These are phyloP conservation scores for Lentinula aciculospora DNA, from an alignment of 768 basidiomycete genomes.

Conservation along the genomic window DNA sequence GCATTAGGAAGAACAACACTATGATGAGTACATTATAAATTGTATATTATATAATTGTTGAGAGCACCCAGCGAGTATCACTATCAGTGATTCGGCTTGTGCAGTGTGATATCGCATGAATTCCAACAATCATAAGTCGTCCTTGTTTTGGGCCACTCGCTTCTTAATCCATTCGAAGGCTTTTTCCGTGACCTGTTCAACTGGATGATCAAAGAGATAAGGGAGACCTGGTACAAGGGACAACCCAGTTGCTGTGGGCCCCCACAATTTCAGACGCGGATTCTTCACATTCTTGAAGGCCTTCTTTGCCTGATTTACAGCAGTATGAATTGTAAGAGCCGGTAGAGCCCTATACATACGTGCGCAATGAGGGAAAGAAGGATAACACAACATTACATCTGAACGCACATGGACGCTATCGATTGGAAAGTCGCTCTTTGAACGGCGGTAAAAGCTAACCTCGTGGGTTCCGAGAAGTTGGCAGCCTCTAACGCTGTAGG, in stretches of 20 bases:
- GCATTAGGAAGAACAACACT: conserved; percentile 52
- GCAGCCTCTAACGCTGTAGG: conserved; percentile 63
- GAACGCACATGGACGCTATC: conserved; percentile 65
- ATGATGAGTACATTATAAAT: conserved; percentile 17
- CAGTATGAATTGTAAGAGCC: conserved; percentile 80
- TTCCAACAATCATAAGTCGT: conserved; percentile 18
- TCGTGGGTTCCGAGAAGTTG: conserved; percentile 63
- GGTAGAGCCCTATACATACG: conserved; percentile 60
- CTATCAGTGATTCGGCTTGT: no score
- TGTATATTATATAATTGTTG: not conserved
- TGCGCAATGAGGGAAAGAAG: conserved; percentile 6
- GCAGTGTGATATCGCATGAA: no score
- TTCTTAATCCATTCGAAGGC: conserved; percentile 69
- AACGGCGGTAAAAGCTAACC: conserved; percentile 63
- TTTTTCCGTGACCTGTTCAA: conserved; percentile 62
- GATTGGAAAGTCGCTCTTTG: conserved; percentile 79
- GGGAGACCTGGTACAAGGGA: conserved; percentile 71
- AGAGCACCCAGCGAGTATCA: no score
- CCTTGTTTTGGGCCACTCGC: conserved; percentile 35
- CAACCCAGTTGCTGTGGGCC: conserved; percentile 69
- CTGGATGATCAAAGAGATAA: conserved; percentile 75
- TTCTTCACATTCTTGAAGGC: conserved; percentile 57
- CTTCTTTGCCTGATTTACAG: conserved; percentile 68
- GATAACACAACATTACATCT: conserved; percentile 18
- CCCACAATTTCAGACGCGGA: conserved; percentile 61